phyloP scores from a whole-genome alignment of 768 basidiomycete genomes.

The Leccinellum rugosiceps region DNA sequence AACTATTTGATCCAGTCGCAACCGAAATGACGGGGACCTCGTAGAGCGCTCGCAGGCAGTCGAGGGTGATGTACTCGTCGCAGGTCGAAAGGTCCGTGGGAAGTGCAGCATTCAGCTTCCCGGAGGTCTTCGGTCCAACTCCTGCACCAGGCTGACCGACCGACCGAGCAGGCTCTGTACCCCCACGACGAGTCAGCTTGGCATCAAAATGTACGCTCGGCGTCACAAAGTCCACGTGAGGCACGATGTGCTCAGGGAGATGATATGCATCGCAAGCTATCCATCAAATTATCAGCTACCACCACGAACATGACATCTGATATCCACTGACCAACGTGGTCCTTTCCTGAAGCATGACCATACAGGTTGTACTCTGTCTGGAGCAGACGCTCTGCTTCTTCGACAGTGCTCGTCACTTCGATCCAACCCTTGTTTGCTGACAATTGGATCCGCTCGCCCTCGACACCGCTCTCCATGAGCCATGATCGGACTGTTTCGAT shows the following conservation, averaged over 20 bases:
- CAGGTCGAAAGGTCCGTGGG: constrained; percentile 20
- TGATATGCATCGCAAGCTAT: constrained; percentile 34
- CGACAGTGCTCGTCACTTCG: constrained; percentile 27
- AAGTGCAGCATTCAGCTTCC: constrained; percentile 2
- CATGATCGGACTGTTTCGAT: constrained; percentile 27
- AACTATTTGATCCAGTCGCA: constrained; percentile 22
- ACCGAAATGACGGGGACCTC: constrained; percentile 12
- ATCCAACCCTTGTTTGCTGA: constrained; percentile 24
- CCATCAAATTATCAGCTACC: neutral
- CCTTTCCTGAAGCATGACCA: constrained; percentile 25
- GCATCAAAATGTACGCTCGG: constrained; percentile 34
- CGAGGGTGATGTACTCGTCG: constrained; percentile 29
- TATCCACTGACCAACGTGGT: constrained; percentile 25
- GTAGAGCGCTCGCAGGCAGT: constrained; percentile 31
- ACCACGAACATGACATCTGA: neutral
- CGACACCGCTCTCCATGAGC: constrained; percentile 27
- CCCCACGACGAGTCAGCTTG: constrained; percentile 16
- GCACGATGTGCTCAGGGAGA: constrained; percentile 29
- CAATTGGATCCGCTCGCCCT: constrained; percentile 19
- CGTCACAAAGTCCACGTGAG: constrained; percentile 34
- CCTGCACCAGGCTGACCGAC: constrained; percentile 17
- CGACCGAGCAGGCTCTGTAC: neutral
- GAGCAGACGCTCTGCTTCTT: constrained; percentile 33
- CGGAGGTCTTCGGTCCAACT: constrained; percentile 22
- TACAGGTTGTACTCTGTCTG: constrained; percentile 34